A percentile compares a stretch with the other conserved stretches of the same genome.
phyloP scores from a whole-genome alignment of 2,329 filamentous ascomycete species.

The Neofusicoccum laricinum region DNA sequence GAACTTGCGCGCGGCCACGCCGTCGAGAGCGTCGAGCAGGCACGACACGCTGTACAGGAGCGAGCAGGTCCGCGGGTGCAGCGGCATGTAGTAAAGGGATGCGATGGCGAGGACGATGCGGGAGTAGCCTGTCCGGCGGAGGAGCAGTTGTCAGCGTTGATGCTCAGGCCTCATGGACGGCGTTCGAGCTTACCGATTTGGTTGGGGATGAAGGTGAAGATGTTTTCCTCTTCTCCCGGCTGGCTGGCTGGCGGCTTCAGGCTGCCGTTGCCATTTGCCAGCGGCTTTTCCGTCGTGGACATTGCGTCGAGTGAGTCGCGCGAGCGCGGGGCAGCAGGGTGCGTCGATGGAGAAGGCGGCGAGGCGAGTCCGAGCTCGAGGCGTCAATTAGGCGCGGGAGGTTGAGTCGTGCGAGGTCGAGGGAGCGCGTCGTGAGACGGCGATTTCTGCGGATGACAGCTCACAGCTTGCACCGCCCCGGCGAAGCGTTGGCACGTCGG shows the following conservation, averaged over 20 bases:
- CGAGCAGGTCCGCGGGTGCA: constrained; percentile 94
- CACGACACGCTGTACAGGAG: constrained; percentile 90
- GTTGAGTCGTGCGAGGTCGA: neutral
- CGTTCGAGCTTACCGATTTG: constrained; percentile 43
- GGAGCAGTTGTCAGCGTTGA: neutral
- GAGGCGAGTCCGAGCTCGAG: neutral
- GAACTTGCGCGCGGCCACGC: constrained; percentile 81
- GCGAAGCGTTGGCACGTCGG: neutral
- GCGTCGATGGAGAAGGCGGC: neutral
- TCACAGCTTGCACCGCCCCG: neutral
- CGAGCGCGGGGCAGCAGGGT: neutral
- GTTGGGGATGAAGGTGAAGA: constrained; percentile 54
- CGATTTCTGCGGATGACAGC: neutral
- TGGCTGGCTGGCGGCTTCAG: neutral
- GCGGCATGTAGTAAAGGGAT: constrained; percentile 97
- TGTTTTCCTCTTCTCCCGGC: constrained; percentile 47
- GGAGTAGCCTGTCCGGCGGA: constrained; percentile 42
- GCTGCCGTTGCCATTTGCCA: constrained; percentile 17
- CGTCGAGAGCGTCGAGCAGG: constrained; percentile 91
- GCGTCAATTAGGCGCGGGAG: neutral
- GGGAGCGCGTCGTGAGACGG: neutral
- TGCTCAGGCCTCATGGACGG: neutral
- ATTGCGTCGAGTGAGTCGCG: neutral
- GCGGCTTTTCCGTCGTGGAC: constrained; percentile 1
- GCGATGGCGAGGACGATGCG: constrained; percentile 66